Evolutionary conservation across 2,329 filamentous ascomycete species (phyloP).

Genomic region (Thelonectria olida): DNA sequence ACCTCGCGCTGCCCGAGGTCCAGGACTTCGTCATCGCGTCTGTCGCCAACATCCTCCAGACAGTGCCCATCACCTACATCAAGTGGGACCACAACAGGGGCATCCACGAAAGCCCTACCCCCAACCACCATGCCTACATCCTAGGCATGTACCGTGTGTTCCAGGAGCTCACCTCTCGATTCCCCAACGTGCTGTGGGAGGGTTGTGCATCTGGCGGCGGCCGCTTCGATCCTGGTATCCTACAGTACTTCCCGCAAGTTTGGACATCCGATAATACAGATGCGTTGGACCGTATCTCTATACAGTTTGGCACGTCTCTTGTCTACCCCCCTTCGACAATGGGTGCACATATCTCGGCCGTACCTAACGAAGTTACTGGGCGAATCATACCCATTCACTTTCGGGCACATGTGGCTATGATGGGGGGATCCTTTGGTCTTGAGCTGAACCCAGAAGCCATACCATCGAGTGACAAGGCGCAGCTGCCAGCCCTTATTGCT

Average conservation of each 20-base stretch:
- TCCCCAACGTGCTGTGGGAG: constrained; percentile 72
- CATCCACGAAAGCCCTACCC: constrained; percentile 67
- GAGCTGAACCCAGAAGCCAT: constrained; percentile 68
- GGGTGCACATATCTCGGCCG: constrained; percentile 71
- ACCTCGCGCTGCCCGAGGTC: constrained; percentile 67
- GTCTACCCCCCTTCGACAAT: constrained; percentile 70
- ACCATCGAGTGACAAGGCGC: constrained; percentile 58
- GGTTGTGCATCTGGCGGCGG: constrained; percentile 73
- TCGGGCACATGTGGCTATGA: constrained; percentile 73
- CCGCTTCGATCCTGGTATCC: constrained; percentile 69
- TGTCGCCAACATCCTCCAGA: constrained; percentile 63
- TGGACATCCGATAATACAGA: constrained; percentile 75
- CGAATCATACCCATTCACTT: constrained; percentile 66
- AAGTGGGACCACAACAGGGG: constrained; percentile 77
- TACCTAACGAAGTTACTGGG: constrained; percentile 66
- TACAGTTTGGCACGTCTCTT: constrained; percentile 71
- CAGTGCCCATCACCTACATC: constrained; percentile 65
- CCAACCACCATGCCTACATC: constrained; percentile 67
- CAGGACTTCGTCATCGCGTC: constrained; percentile 69
- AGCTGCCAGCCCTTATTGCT: constrained; percentile 63
- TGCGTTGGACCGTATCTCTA: constrained; percentile 66
- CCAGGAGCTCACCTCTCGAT: constrained; percentile 65
- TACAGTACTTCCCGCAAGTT: constrained; percentile 72
- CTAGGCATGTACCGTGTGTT: constrained; percentile 71
- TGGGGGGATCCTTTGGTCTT: constrained; percentile 74